phyloP scores from a whole-genome alignment of 768 basidiomycete species.

The Phanerochaete sordida region DNA sequence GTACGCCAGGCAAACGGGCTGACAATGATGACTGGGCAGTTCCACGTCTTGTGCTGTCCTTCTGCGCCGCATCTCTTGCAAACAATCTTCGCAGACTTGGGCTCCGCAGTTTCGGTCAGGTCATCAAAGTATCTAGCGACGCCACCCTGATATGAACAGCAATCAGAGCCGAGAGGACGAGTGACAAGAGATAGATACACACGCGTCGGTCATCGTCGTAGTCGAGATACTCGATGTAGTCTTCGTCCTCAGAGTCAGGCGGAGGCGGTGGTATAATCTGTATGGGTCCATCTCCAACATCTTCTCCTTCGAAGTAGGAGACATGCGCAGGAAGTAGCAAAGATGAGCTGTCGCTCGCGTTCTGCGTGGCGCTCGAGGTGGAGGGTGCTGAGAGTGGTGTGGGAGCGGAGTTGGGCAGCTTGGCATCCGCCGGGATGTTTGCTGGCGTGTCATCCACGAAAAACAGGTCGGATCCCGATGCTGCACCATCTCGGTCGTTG shows the following conservation, averaged over 20 bases:
- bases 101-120: constrained; percentile 28
- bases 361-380: constrained; percentile 9
- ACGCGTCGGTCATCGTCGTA: constrained; percentile 62
- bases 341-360: constrained; percentile 3
- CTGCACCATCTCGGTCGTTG: not conserved
- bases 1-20: constrained; percentile 23
- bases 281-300: constrained; percentile 26
- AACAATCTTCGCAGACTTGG: constrained; percentile 45
- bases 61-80: constrained; percentile 81
- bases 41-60: constrained; percentile 60
- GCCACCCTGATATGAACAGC: constrained; percentile 35
- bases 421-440: constrained; percentile 25
- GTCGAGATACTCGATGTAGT: constrained; percentile 76
- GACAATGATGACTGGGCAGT: constrained; percentile 75
- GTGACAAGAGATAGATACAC: constrained; percentile 14
- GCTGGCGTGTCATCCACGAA: constrained; percentile 47
- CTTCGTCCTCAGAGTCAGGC: constrained; percentile 48
- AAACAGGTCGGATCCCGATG: constrained; percentile 31
- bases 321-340: constrained; percentile 73
- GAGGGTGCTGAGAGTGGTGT: constrained; percentile 5
- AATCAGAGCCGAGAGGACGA: constrained; percentile 1
- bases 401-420: constrained; percentile 13
- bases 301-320: constrained; percentile 33
- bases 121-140: constrained; percentile 65
- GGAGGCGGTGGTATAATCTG: constrained; percentile 43